Percentiles rank a stretch among this genome's conserved stretches.
phyloP scores from a whole-genome alignment of 1,284 basidiomycete species.

The Microbotryum saponariae region DNA sequence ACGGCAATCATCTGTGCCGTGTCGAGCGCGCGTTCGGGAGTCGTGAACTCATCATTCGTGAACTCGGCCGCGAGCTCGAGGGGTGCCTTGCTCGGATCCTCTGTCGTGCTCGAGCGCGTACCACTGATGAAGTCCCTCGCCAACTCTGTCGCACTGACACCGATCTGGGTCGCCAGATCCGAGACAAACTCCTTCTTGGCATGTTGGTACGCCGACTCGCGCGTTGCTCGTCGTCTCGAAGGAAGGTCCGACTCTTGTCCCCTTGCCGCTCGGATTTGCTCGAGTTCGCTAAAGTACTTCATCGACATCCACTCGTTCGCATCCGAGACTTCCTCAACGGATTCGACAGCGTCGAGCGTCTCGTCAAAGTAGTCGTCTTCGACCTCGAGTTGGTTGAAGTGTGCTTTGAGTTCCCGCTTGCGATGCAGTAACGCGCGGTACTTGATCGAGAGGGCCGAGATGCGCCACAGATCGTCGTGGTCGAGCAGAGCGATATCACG shows the following conservation, averaged over 20 bases:
- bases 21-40: slow-evolving; percentile 36
- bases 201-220: slow-evolving; percentile 77
- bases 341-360: slow-evolving; percentile 47
- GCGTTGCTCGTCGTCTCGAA: slow-evolving; percentile 55
- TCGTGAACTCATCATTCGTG: slow-evolving; percentile 34
- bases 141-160: slow-evolving; percentile 63
- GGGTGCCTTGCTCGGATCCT: slow-evolving; percentile 43
- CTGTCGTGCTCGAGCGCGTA: slow-evolving; percentile 58
- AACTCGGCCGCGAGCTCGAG: slow-evolving; percentile 41
- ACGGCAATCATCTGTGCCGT: slow-evolving; percentile 77
- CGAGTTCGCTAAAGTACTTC: slow-evolving; percentile 56
- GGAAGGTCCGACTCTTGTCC: slow-evolving; percentile 50
- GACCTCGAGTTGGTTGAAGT: slow-evolving; percentile 56
- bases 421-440: slow-evolving; percentile 76
- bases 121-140: slow-evolving; percentile 64
- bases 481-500: slow-evolving; percentile 57
- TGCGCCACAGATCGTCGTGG: slow-evolving; percentile 75
- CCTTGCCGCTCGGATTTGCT: slow-evolving; percentile 50
- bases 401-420: slow-evolving; percentile 53
- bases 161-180: slow-evolving; percentile 51
- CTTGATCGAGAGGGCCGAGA: slow-evolving; percentile 74
- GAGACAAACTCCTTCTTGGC: slow-evolving; percentile 69
- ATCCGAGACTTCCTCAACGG: slow-evolving; percentile 82
- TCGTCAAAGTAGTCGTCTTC: slow-evolving; percentile 66
- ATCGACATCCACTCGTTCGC: slow-evolving; percentile 83